Percentiles rank a stretch among this genome's conserved stretches.
Conservation (phyloP, 2,329 filamentous ascomycete species). For the Arthrocladium fulminans region DNA sequence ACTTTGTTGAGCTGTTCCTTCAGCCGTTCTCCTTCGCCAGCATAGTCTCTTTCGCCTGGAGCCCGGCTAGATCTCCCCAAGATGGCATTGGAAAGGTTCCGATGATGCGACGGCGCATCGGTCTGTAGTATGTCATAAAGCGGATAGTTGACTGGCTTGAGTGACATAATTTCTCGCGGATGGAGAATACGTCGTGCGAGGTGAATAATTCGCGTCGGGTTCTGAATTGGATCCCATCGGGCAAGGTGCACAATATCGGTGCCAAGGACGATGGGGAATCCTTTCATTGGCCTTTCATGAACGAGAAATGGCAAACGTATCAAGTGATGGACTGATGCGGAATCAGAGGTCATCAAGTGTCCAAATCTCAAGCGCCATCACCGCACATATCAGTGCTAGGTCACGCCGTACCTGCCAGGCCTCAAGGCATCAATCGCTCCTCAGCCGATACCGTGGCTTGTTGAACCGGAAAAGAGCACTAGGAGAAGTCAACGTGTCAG, state of each 20-base stretch:
- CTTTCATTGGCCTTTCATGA: too few relatives aligned
- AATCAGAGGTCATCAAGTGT: too few relatives aligned
- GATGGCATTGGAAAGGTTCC: background rate
- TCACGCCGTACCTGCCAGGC: too few relatives aligned
- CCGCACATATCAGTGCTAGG: too few relatives aligned
- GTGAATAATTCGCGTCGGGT: conserved; percentile 39
- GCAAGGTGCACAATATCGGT: conserved; percentile 67
- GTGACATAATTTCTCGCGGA: conserved; percentile 27
- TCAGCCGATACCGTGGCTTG: too few relatives aligned
- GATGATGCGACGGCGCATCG: background rate
- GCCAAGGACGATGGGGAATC: conserved; percentile 57
- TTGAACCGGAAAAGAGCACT: too few relatives aligned
- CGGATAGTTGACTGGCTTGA: background rate
- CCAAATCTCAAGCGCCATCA: too few relatives aligned
- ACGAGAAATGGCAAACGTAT: too few relatives aligned
- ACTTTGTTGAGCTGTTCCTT: conserved; percentile 25
- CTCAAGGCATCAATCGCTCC: too few relatives aligned
- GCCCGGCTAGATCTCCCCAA: background rate
- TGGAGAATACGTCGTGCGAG: conserved; percentile 35
- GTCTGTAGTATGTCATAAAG: background rate
- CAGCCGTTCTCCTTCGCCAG: conserved; percentile 26
- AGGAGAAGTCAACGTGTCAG: too few relatives aligned
- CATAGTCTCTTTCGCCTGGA: background rate
- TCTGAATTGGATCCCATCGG: conserved; percentile 44
- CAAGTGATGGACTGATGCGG: too few relatives aligned